Evolutionary conservation across 495 filamentous ascomycete genomes (phyloP), one percentile per base, ranked within the genome.

Genomic region (Aspergillus wentii): DNA sequence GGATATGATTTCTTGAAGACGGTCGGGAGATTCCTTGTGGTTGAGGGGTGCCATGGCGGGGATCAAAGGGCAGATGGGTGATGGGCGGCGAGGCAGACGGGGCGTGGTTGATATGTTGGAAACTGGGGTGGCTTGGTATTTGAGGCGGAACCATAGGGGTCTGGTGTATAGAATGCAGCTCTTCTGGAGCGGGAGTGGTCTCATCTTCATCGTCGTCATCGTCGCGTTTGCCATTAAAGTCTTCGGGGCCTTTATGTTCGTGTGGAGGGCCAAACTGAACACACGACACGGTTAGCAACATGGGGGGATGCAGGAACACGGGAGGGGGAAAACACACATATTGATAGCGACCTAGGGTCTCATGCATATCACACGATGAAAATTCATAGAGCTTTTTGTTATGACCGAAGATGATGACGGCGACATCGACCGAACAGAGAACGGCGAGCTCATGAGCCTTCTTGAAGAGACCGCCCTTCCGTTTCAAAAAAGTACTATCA

Each of bases 381-480:
- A 92, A 98, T 64, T 98, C 87, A 66, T 96, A 94, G 20, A 98
- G 74, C 64, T 96, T 95, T 72, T 96, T 97, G 64, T 97, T 97
- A 61, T 84, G 86, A 48, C 90, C 90, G 57, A 96, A 97, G 49
- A 98, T 96, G 50, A 98, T 90, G 41, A 98, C 92, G 17, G 94
- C 92, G 48, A 98, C 91, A 64, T 98, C 94, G 51, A 98, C 92
- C 30, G 88, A 95, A 61, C 92, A 98, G 44, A 98, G 81, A 28
- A 97, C 92, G 43, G 91, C 95, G 17, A 98, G 76, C 74, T 98
- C 92, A 68, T 98, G 88, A 38, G 92, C 92, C 76, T 98, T 98
- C 78, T 98, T 98, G 76, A 98, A 97, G 17, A 98, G 74, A 51
- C 92, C 92, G 49, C 91, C 92, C 68, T 98, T 98, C 65, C 92